Conservation (phyloP, 1,284 basidiomycete species). For the Peniophora sp. region DNA sequence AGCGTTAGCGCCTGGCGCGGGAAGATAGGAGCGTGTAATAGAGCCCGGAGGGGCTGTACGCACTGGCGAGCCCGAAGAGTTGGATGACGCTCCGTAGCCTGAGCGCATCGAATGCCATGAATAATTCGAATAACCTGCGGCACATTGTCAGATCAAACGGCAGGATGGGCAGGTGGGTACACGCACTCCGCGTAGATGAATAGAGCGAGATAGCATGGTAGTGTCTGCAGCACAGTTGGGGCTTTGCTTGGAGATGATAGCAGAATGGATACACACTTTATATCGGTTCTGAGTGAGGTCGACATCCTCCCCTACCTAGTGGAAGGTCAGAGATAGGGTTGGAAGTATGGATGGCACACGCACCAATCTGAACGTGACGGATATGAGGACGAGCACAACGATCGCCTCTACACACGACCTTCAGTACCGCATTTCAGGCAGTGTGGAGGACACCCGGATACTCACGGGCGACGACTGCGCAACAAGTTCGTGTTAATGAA, state of each 20-base stretch:
- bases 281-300: constrained; percentile 34
- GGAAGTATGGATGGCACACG: constrained; percentile 8
- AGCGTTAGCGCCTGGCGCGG: not conserved
- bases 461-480: constrained; percentile 22
- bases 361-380: constrained; percentile 29
- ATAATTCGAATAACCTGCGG: constrained; percentile 58
- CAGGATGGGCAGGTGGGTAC: not conserved
- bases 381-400: constrained; percentile 38
- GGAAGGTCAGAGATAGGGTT: constrained; percentile 3
- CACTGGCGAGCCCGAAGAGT: constrained; percentile 63
- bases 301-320: constrained; percentile 49
- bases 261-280: constrained; percentile 34
- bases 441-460: constrained; percentile 1
- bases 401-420: constrained; percentile 31
- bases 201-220: constrained; percentile 75
- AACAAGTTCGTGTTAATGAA: constrained; percentile 1
- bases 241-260: not conserved
- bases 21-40: not conserved
- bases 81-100: constrained; percentile 71
- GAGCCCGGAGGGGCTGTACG: constrained; percentile 18
- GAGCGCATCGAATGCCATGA: constrained; percentile 71
- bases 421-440: not conserved
- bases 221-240: constrained; percentile 38
- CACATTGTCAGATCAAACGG: constrained; percentile 3
- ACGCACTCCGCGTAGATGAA: constrained; percentile 74